A percentile compares a stretch with the other conserved stretches of the same genome.
Evolutionary conservation across 2,329 filamentous ascomycete genomes (phyloP).

Genomic region (Sclerotinia glacialis): DNA sequence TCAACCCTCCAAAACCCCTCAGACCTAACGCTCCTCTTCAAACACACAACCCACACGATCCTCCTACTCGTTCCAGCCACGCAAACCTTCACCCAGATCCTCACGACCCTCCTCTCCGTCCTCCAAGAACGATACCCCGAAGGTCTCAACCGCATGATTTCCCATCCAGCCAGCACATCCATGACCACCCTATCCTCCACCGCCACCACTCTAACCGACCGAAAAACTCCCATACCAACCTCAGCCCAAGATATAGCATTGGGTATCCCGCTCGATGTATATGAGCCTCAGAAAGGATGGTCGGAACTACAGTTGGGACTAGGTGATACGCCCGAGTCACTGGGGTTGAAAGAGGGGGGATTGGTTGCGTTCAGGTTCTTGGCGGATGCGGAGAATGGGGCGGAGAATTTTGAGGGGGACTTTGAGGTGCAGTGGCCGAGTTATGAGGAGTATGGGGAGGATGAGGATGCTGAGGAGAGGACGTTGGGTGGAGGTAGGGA

Average conservation of each 20-base stretch:
- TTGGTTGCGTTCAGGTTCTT: slow-evolving; percentile 44
- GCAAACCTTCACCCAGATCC: slow-evolving; percentile 55
- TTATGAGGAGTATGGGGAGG: slow-evolving; percentile 14
- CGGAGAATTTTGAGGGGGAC: slow-evolving; percentile 21
- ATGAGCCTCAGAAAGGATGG: slow-evolving; percentile 51
- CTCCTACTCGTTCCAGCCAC: slow-evolving; percentile 63
- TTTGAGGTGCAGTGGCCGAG: slow-evolving; percentile 31
- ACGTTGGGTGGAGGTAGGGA: neutral
- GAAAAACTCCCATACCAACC: slow-evolving; percentile 37
- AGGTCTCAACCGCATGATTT: slow-evolving; percentile 43
- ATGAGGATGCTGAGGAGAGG: neutral
- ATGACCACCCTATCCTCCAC: slow-evolving; percentile 24
- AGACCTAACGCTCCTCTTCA: slow-evolving; percentile 67
- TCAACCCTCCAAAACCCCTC: slow-evolving; percentile 30
- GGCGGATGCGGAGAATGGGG: slow-evolving; percentile 33
- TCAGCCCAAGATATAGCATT: slow-evolving; percentile 46
- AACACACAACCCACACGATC: slow-evolving; percentile 68
- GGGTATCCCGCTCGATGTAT: slow-evolving; percentile 47
- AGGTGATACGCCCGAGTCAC: slow-evolving; percentile 39
- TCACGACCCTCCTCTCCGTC: slow-evolving; percentile 55
- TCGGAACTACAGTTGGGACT: slow-evolving; percentile 41
- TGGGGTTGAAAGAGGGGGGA: slow-evolving; percentile 43
- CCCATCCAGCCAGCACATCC: slow-evolving; percentile 33
- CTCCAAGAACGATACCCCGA: slow-evolving; percentile 56
- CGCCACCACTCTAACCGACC: slow-evolving; percentile 27